Conservation (phyloP, 2,329 filamentous ascomycete species). For the Parascedosporium putredinis region DNA sequence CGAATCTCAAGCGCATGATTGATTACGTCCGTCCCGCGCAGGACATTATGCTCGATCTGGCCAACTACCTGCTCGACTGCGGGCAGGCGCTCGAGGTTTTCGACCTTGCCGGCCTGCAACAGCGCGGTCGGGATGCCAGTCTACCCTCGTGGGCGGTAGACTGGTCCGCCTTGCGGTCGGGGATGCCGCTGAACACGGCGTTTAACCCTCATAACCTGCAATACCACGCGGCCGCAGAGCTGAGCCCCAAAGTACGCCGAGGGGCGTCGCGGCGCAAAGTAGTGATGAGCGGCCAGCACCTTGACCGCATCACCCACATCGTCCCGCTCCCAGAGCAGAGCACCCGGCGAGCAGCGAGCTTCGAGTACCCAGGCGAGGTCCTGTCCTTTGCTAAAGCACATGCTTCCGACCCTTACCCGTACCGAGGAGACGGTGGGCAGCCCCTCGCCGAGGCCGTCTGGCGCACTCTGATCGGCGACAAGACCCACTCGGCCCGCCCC, state of each 20-base stretch:
- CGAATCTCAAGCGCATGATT: not conserved
- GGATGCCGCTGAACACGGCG: not conserved
- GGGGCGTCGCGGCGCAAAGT: not conserved
- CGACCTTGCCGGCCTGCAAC: not conserved
- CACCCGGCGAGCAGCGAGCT: not conserved
- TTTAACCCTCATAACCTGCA: not conserved
- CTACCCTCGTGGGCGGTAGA: not conserved
- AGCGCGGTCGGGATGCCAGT: not conserved
- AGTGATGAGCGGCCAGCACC: not conserved
- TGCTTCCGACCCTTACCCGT: not conserved
- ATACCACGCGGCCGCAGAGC: not conserved
- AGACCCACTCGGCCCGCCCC: not conserved
- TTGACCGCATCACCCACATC: not conserved
- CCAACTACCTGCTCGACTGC: not conserved
- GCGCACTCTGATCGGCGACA: slow-evolving; percentile 5
- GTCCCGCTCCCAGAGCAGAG: not conserved
- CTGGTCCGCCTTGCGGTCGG: not conserved
- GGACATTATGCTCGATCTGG: not conserved
- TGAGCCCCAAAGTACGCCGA: not conserved
- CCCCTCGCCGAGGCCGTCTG: slow-evolving; percentile 4
- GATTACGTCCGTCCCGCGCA: not conserved
- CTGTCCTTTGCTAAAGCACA: not conserved
- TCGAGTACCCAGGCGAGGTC: not conserved
- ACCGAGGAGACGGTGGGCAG: not conserved
- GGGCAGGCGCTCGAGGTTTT: not conserved